Base-by-base conservation (phyloP, 495 filamentous ascomycete genomes). In the Hypoxylon crocopeplum region DNA sequence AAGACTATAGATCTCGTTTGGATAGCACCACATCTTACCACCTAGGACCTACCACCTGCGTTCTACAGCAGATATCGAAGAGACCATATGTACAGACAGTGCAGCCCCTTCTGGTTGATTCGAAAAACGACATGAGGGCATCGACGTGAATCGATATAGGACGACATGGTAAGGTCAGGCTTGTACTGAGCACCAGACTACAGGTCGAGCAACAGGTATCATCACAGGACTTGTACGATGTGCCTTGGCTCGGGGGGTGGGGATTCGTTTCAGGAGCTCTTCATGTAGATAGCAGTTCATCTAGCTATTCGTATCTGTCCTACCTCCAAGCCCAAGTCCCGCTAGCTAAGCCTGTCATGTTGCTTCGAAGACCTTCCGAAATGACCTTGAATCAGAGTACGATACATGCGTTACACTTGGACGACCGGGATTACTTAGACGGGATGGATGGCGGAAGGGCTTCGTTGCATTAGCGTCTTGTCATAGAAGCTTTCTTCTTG, bases 391-490 rank as follows among this genome's bases (percentile, higher is more conserved):
- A n/a, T n/a, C n/a, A n/a, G n/a, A n/a, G n/a, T n/a, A n/a, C n/a
- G n/a, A n/a, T n/a, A n/a, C n/a, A n/a, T n/a, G n/a, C n/a, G n/a
- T n/a, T n/a, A n/a, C n/a, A n/a, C n/a, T n/a, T n/a, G n/a, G n/a
- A n/a, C n/a, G n/a, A n/a, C n/a, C n/a, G 22, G 15, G 16, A 16
- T 27, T 3, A 27, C 41, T 37, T 25, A 51, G 59, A 12, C 59
- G 51, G 59, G 51, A 56, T 56, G 46, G 24, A 55, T 39, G 45
- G 46, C n/a, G 29, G 7, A 24, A 50, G 25, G 38, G 37, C 50
- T 62, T 42, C 52, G 39, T 21, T 50, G 55, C 46, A 58, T 58
- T 62, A 62, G 59, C 11, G 45, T 51, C 46, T 56, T 45, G 20
- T 27, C 24, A 8, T 27, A 27, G 24, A 27, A 27, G 24, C 24